Base-by-base conservation (phyloP, 192 early-diverging fungal genomes). In the Spizellomyces punctatus region DNA sequence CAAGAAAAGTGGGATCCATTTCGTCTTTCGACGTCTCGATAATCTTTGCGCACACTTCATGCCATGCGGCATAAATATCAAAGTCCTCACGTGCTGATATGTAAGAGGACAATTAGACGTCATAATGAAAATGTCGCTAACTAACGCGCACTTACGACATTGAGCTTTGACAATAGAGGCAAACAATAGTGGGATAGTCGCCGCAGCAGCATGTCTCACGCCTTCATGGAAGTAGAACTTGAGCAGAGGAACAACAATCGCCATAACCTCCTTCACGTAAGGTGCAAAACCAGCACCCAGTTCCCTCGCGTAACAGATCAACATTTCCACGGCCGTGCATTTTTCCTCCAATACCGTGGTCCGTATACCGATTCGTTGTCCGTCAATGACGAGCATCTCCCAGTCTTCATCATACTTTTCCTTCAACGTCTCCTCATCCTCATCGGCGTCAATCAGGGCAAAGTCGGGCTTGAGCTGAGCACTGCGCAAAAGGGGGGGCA, bases 151-250 rank as follows among this genome's bases (percentile, higher is more conserved):
- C 66, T 63, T 48, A 75, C 70, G 77, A 60, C 71, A 45, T 42
- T 78, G 59, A 4, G 83, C 83, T 49, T 75, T 71, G 22, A 77
- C 63, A 71, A 78, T 69, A 14, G 76, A 82, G 55, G 78, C 77
- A 64, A 99, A 82, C 65, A 99, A 78, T 21, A 84, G 82, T 8
- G 96, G 94, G 69, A 99, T 90, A 0, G 89, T 78, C 0, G 85
- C 81, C 8, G 92, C 92, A 2, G 96, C 95, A 9, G 96, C 94
- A 59, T 91, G 82, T 44, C 95, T 85, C 47, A 99, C 95, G 74
- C 93, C 96, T 71, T 98, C 96, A 77, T 99, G 93, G 90, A 96
- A 98, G 79, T 93, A 95, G 83, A 99, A 99, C 75, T 92, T 91
- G 80, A 99, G 84, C 19, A 98, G 78, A 59, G 95, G 94, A 22